These are phyloP conservation scores for Penicillium polonicum DNA, from an alignment of 2,329 filamentous ascomycete genomes.

Conservation along the genomic window DNA sequence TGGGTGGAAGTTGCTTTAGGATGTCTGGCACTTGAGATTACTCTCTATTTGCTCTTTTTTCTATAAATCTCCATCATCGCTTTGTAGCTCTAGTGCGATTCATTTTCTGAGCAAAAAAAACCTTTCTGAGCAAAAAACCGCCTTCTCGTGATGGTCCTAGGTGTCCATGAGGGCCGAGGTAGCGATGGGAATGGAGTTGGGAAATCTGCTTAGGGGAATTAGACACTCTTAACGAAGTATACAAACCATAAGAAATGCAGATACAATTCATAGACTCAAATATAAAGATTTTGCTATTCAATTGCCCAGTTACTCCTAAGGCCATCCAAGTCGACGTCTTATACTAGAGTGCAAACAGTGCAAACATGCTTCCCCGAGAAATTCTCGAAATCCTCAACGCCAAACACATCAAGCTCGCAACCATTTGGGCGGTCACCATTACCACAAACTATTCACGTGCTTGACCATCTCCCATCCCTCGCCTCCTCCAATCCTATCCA, in stretches of 20 bases:
- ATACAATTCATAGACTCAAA: not conserved
- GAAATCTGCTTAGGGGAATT: not conserved
- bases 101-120: not conserved
- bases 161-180: not conserved
- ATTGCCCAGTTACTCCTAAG: no score
- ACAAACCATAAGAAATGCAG: not conserved
- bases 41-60: no score
- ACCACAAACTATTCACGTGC: not conserved
- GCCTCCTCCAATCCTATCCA: not conserved
- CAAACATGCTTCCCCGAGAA: conserved; percentile 26
- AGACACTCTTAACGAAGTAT: no score
- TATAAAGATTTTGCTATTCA: not conserved
- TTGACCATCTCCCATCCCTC: not conserved
- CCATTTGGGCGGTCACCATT: conserved; percentile 3
- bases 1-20: no score
- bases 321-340: not conserved
- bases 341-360: conserved; percentile 30
- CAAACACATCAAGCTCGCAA: conserved; percentile 10
- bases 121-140: not conserved
- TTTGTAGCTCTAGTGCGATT: not conserved
- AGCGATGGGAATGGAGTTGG: not conserved
- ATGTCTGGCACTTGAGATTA: no score
- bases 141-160: not conserved
- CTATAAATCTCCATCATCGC: no score
- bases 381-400: conserved; percentile 29